Base-by-base conservation (phyloP, 805 yeast species). In the Cyberlindnera xylosilytica region DNA sequence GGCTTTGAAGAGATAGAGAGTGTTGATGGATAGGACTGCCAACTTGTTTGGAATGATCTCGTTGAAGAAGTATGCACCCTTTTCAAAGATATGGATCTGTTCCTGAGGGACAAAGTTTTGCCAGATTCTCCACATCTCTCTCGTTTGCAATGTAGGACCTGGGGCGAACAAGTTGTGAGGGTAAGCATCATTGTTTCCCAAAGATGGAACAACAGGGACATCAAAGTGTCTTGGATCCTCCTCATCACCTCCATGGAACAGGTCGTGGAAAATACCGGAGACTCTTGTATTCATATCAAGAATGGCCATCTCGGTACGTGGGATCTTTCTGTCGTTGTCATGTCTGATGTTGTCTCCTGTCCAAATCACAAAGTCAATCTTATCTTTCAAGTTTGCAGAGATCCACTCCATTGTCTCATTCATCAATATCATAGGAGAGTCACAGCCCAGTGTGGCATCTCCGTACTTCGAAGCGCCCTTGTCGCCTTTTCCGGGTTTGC, bases 331-430 rank as follows among this genome's bases (percentile, higher is more conserved):
- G 63, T 87, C 96, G 54, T 82, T 84, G 60, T 87, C 95, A 60
- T 87, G 96, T 42, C 95, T 72, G 35, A 85, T 77, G 54, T 87
- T 87, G 63, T 87, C 96, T 24, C 96, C 96, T 0, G 96, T 87
- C 96, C 96, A 87, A 12, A 87, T 74, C 11, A 87, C 81, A 62
- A 87, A 87, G 60, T 87, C 96, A 37, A 87, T 80, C 50, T 87
- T 79, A 60, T 85, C 93, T 46, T 70, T 76, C 45, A 87, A 60
- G 46, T 86, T 79, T 11, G 69, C 67, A 17, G 70, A 61, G 2
- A 87, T 66, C 93, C 95, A 87, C 23, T 71, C 59, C 41, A 87
- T 63, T 0, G 95, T 86, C 15, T 70, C 70, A 9, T 78, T 67
- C 62, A 83, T 78, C 37, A 87, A 61, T 1, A 64, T 62, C 58